Conservation (phyloP, 176 grass and related monocot species). For the Oryza nivara region DNA sequence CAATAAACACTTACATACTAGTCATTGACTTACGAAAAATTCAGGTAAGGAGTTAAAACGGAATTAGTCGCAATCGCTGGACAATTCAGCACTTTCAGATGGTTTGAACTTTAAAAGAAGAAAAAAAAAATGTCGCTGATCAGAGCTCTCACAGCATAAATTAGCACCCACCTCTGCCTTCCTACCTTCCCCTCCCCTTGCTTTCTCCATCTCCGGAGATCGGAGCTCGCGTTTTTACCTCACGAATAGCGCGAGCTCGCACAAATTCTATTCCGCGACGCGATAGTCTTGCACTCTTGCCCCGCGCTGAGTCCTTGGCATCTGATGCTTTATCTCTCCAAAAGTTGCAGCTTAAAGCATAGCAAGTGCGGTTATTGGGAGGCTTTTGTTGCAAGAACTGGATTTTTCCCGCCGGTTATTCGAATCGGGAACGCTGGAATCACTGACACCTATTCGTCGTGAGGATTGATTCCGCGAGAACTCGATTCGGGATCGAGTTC, state of each 20-base stretch:
- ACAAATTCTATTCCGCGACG: slow-evolving; percentile 1
- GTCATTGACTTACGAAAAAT: neutral
- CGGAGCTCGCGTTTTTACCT: neutral
- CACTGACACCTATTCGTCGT: neutral
- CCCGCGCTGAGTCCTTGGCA: neutral
- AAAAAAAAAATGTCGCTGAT: neutral
- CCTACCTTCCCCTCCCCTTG: neutral
- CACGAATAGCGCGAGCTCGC: neutral
- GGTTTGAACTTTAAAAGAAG: neutral
- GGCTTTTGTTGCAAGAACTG: neutral
- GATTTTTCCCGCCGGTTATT: neutral
- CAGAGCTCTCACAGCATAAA: slow-evolving; percentile 8
- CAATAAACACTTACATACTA: too few relatives aligned
- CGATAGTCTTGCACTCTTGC: too few relatives aligned
- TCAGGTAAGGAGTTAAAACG: neutral
- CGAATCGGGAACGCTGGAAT: slow-evolving; percentile 17
- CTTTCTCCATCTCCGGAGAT: neutral
- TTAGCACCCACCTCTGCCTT: neutral
- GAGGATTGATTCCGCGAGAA: neutral
- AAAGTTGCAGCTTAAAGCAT: slow-evolving; percentile 4
- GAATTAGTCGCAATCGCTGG: neutral
- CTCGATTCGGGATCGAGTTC: slow-evolving; percentile 29
- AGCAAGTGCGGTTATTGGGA: slow-evolving; percentile 2
- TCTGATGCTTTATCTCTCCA: slow-evolving; percentile 27
- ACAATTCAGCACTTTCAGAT: neutral